These are phyloP conservation scores for Eucalyptus lansdowneana DNA, from an alignment of 345 rosid genomes.

Conservation along the genomic window DNA sequence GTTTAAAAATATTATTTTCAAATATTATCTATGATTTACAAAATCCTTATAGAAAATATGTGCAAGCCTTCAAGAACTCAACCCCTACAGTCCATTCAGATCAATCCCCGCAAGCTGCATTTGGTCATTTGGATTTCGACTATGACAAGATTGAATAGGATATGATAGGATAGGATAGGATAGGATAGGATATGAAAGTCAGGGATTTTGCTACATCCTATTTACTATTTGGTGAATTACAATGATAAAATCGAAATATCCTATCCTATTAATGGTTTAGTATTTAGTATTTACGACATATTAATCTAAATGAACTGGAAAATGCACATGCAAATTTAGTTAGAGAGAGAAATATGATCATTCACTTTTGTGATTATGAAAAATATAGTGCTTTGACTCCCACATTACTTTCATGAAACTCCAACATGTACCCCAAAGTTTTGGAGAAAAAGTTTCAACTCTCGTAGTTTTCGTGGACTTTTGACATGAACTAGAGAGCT, in stretches of 20 bases:
- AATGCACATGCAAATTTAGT: neutral
- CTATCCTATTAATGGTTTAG: neutral
- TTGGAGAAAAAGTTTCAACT: neutral
- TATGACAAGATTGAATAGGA: too few relatives aligned
- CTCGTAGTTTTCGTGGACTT: neutral
- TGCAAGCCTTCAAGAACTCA: neutral
- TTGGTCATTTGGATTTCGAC: too few relatives aligned
- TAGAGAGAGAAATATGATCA: neutral
- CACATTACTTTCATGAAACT: neutral
- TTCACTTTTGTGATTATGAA: neutral
- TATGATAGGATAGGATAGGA: too few relatives aligned
- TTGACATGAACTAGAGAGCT: neutral
- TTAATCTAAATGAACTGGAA: neutral
- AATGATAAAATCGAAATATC: too few relatives aligned
- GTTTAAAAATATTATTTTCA: too few relatives aligned
- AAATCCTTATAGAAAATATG: neutral
- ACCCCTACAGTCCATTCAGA: neutral
- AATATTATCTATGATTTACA: neutral
- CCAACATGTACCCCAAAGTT: neutral
- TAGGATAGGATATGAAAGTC: too few relatives aligned
- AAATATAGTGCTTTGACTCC: neutral
- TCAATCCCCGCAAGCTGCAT: neutral
- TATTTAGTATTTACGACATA: neutral
- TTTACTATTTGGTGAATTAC: neutral
- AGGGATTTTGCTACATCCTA: neutral